Percentiles rank a stretch among this genome's conserved stretches.
Evolutionary conservation across 108 stramenopile genomes (phyloP).

Genomic region (Ochromonas danica): DNA sequence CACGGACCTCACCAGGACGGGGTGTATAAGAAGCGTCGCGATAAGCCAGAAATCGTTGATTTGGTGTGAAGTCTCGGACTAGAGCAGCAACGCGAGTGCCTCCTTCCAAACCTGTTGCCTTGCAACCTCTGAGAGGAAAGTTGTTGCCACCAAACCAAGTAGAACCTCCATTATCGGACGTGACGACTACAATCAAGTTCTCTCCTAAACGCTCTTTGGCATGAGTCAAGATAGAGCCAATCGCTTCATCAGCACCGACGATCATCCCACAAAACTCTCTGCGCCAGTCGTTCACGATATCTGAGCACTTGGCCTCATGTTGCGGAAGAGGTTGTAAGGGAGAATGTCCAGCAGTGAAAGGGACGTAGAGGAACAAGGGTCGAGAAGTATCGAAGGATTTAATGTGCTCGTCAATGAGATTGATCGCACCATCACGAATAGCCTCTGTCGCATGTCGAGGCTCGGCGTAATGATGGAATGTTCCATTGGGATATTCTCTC

Average conservation of each 20-base stretch:
- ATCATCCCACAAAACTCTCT: constrained; percentile 40
- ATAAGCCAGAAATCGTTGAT: background rate
- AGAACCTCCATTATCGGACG: constrained; percentile 49
- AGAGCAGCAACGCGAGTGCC: constrained; percentile 40
- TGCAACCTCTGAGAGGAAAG: constrained; percentile 41
- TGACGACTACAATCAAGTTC: constrained; percentile 42
- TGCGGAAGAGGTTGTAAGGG: constrained; percentile 40
- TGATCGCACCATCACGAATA: background rate
- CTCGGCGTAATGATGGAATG: constrained; percentile 26
- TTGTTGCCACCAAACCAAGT: constrained; percentile 45
- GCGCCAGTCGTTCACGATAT: constrained; percentile 23
- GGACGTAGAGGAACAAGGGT: constrained; percentile 48
- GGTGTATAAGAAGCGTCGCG: background rate
- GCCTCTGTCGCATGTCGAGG: constrained; percentile 30
- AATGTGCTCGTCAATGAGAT: constrained; percentile 17
- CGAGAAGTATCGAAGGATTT: background rate
- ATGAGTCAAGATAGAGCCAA: constrained; percentile 25
- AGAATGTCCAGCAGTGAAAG: constrained; percentile 46
- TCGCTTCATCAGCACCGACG: constrained; percentile 44
- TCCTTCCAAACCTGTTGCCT: constrained; percentile 44
- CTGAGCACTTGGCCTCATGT: constrained; percentile 24
- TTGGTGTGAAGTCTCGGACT: constrained; percentile 21
- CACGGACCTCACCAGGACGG: constrained; percentile 27
- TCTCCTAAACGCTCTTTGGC: constrained; percentile 40
- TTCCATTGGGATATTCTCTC: background rate